Percentiles rank a stretch among this genome's conserved stretches.
Evolutionary conservation across 2,329 filamentous ascomycete species (phyloP).

Genomic region (Sporothrix inflata): DNA sequence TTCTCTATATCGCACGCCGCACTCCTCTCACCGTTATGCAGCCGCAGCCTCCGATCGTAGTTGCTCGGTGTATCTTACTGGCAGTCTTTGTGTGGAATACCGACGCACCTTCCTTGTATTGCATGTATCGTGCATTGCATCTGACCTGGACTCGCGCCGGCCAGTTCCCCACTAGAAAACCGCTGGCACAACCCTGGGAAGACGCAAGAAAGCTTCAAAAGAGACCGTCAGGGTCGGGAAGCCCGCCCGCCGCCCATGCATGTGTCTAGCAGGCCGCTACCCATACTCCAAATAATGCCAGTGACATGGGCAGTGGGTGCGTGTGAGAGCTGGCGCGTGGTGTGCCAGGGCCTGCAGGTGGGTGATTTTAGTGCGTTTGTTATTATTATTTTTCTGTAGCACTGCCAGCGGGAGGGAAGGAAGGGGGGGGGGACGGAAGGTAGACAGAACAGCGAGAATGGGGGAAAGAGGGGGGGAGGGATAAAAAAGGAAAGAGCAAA

Average conservation of each 20-base stretch:
- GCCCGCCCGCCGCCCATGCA: slow-evolving; percentile 7
- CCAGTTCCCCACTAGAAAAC: slow-evolving; percentile 8
- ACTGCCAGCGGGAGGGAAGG: neutral
- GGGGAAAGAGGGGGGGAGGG: neutral
- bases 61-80: neutral
- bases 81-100: neutral
- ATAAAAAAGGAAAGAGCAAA: slow-evolving; percentile 18
- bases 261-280: slow-evolving; percentile 2
- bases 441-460: neutral
- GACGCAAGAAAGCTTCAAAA: slow-evolving; percentile 4
- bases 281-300: slow-evolving; percentile 3
- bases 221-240: neutral
- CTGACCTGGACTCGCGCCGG: neutral
- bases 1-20: neutral
- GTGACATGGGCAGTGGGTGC: neutral
- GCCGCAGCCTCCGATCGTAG: neutral
- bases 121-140: neutral
- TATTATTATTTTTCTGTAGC: slow-evolving; percentile 11
- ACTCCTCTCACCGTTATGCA: neutral
- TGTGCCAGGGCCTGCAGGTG: neutral
- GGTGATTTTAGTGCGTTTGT: slow-evolving; percentile 20
- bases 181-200: neutral
- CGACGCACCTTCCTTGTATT: neutral
- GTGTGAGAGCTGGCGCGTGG: neutral
- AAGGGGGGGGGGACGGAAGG: neutral